Evolutionary conservation across 306 rosid species (phyloP).

Genomic region (Prunus armeniaca): DNA sequence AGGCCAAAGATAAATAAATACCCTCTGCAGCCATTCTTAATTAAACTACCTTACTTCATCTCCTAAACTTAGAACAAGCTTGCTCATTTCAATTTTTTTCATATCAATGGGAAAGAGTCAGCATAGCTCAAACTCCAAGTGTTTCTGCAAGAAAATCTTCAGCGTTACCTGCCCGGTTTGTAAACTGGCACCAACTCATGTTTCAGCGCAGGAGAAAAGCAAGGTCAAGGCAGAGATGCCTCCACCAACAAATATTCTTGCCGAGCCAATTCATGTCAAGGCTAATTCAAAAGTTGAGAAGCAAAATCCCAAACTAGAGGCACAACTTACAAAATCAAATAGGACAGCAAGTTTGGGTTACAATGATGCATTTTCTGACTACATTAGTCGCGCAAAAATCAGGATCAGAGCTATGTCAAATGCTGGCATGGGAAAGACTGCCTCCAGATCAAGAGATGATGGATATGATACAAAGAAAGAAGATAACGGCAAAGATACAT

Average conservation of each 20-base stretch:
- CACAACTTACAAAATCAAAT: not conserved
- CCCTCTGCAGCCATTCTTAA: no score
- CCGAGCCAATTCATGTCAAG: not conserved
- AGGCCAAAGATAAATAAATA: no score
- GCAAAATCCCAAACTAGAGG: not conserved
- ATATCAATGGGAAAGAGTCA: not conserved
- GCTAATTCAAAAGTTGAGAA: not conserved
- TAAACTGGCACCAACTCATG: not conserved
- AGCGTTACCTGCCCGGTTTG: not conserved
- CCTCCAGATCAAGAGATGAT: slow-evolving; percentile 4
- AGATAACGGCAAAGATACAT: not conserved
- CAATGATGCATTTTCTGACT: slow-evolving; percentile 25
- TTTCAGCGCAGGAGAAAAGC: not conserved
- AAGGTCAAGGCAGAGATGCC: not conserved
- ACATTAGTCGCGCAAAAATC: slow-evolving; percentile 7
- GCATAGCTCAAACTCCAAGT: slow-evolving; percentile 1
- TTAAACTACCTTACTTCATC: not conserved
- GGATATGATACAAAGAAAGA: slow-evolving; percentile 8
- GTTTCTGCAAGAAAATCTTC: slow-evolving; percentile 11
- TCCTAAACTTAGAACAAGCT: not conserved
- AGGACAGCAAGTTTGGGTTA: not conserved
- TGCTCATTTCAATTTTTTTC: not conserved
- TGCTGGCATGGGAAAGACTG: not conserved
- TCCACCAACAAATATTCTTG: not conserved
- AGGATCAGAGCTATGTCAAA: slow-evolving; percentile 20